Base-by-base conservation (phyloP, 2,329 filamentous ascomycete genomes). In the Cladophialophora bantiana region DNA sequence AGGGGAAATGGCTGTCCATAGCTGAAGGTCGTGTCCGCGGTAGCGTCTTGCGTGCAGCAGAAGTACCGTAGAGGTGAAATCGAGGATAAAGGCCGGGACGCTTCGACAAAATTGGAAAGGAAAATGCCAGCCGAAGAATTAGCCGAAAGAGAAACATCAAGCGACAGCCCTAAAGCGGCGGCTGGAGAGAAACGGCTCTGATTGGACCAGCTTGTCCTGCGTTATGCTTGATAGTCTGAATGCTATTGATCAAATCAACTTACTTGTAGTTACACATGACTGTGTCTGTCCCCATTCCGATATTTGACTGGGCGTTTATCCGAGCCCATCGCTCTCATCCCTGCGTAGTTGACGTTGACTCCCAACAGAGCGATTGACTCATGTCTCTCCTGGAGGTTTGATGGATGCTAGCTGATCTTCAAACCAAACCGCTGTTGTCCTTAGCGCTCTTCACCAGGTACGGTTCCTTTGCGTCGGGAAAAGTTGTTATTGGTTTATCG, bases 171-270 rank as follows among this genome's bases (percentile, higher is more conserved):
- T 12, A 50, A 12, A 31, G 45, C 45, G 45, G 45, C 45, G 26
- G 45, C 4, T 50, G 10, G 45, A 50, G 45, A 50, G 26, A 31
- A 18, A 26, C 13, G 45, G 26, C 7, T 26, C 7, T 50, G 45
- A 50, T 50, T 50, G 45, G 45, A 26, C 18, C 18, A 26, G 7
- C 20, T 50, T 31, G 7, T 50, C 5, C 18, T 26, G 45, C 45
- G 4, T 13, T 13, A 50, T 18, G 45, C 45, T 31, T 18, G 26
- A 26, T 50, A 31, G 45, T 50, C 45, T 2, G 26, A 31, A 50
- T 50, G 15, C 45, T 4, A 50, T 50, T 50, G 45, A 50, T 50
- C 45, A 50, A 50, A 31, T 50, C 45, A 50, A 12, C 45, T n/a
- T n/a, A n/a, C n/a, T n/a, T n/a, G n/a, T n/a, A n/a, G n/a, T n/a